Evolutionary conservation across 2,329 filamentous ascomycete species (phyloP).

Genomic region (Fonsecaea pugnacius): DNA sequence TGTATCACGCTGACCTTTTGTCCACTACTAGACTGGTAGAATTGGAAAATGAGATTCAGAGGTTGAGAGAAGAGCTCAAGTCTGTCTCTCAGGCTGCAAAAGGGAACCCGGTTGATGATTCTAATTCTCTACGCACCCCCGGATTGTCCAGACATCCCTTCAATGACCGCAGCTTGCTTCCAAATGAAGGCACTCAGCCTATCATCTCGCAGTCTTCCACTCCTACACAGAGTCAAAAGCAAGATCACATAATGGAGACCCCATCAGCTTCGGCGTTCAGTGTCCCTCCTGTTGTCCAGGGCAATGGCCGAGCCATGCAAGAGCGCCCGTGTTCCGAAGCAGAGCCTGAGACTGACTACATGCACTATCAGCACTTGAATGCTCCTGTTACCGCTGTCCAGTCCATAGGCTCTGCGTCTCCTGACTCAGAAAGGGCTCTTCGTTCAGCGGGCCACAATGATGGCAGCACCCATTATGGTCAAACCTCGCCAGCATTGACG

Average conservation of each 20-base stretch:
- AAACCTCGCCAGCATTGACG: background rate
- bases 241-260: too few relatives aligned
- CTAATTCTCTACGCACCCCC: background rate
- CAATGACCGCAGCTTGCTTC: too few relatives aligned
- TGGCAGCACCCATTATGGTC: background rate
- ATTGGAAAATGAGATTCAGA: background rate
- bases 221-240: too few relatives aligned
- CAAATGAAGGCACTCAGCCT: too few relatives aligned
- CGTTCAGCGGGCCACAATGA: background rate
- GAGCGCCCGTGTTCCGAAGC: background rate
- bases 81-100: background rate
- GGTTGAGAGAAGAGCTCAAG: too few relatives aligned
- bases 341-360: background rate
- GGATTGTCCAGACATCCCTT: too few relatives aligned
- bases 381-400: slow-evolving; percentile 10
- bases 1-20: background rate
- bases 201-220: too few relatives aligned
- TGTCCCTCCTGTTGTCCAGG: too few relatives aligned
- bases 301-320: background rate
- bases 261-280: too few relatives aligned
- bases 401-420: background rate
- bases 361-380: background rate
- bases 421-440: background rate
- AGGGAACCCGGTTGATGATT: background rate
- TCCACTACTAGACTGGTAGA: background rate